Percentiles rank a stretch among this genome's conserved stretches.
These are phyloP conservation scores for Penicillium alfredii DNA, from an alignment of 495 filamentous ascomycete species.

Conservation along the genomic window DNA sequence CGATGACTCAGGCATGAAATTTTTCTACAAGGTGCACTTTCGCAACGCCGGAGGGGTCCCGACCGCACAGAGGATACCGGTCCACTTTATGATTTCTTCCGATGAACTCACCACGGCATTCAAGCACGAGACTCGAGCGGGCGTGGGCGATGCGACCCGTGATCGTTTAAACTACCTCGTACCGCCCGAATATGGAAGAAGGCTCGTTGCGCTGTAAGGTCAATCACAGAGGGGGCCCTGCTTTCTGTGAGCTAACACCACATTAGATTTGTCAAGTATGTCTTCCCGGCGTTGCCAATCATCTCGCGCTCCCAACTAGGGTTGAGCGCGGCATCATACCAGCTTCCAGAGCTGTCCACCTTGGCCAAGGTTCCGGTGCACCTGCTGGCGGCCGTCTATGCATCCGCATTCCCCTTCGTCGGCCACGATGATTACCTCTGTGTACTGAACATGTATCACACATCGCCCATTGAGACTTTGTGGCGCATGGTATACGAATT, in stretches of 20 bases:
- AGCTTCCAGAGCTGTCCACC: conserved; percentile 13
- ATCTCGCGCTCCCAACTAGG: conserved; percentile 28
- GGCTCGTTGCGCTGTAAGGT: conserved; percentile 26
- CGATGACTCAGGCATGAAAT: conserved; percentile 30
- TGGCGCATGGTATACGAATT: conserved; percentile 33
- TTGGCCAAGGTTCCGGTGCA: conserved; percentile 23
- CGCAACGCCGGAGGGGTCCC: conserved; percentile 36
- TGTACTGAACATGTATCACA: conserved; percentile 25
- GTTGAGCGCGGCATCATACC: conserved; percentile 10
- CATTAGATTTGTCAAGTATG: conserved; percentile 26
- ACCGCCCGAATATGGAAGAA: conserved; percentile 23
- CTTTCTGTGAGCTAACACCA: not conserved
- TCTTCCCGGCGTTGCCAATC: conserved; percentile 28
- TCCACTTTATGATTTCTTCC: conserved; percentile 32
- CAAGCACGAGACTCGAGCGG: conserved; percentile 22
- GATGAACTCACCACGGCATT: conserved; percentile 17
- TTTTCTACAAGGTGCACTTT: conserved; percentile 32
- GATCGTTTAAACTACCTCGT: conserved; percentile 24
- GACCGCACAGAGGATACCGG: conserved; percentile 25
- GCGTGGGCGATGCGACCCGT: conserved; percentile 15
- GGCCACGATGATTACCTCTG: conserved; percentile 29
- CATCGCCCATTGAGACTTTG: conserved; percentile 20
- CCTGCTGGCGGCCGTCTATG: conserved; percentile 34
- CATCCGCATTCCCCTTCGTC: conserved; percentile 29
- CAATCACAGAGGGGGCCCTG: too few species aligned